phyloP scores from a whole-genome alignment of 192 early-diverging fungal species.

The Oehlia diaphana region DNA sequence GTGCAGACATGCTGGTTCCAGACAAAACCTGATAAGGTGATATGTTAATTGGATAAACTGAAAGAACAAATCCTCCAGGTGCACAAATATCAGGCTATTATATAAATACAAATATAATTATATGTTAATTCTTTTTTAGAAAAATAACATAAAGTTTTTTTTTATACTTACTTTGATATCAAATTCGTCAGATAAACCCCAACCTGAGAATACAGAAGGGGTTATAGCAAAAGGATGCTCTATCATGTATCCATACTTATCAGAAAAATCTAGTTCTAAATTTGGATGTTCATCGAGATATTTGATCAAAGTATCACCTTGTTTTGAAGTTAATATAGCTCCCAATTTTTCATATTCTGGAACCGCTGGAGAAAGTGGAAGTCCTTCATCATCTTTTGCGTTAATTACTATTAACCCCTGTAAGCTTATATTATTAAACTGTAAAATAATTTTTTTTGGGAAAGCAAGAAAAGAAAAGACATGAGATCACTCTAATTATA shows the following conservation, averaged over 20 bases:
- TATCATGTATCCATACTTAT: neutral
- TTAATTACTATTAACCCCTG: too few relatives aligned
- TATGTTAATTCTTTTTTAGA: too few relatives aligned
- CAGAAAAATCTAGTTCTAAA: constrained; percentile 10
- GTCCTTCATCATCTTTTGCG: too few relatives aligned
- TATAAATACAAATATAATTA: too few relatives aligned
- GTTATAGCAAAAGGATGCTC: neutral
- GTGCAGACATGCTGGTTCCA: constrained; percentile 60
- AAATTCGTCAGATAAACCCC: neutral
- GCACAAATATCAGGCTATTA: constrained; percentile 51
- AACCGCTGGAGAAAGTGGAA: too few relatives aligned
- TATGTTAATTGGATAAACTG: constrained; percentile 44
- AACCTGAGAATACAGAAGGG: neutral
- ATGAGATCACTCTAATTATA: too few relatives aligned
- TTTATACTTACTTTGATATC: constrained; percentile 1
- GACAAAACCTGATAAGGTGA: constrained; percentile 40
- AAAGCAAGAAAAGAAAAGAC: too few relatives aligned
- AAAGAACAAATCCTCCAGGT: constrained; percentile 54
- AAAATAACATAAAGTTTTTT: neutral
- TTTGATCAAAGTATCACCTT: neutral
- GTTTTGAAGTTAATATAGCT: neutral
- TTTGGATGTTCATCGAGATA: neutral
- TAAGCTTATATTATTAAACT: too few relatives aligned
- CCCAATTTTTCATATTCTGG: too few relatives aligned
- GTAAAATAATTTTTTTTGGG: too few relatives aligned